Base-by-base conservation (phyloP, 2,329 filamentous ascomycete species). In the Lecanoromycetidae sp. region DNA sequence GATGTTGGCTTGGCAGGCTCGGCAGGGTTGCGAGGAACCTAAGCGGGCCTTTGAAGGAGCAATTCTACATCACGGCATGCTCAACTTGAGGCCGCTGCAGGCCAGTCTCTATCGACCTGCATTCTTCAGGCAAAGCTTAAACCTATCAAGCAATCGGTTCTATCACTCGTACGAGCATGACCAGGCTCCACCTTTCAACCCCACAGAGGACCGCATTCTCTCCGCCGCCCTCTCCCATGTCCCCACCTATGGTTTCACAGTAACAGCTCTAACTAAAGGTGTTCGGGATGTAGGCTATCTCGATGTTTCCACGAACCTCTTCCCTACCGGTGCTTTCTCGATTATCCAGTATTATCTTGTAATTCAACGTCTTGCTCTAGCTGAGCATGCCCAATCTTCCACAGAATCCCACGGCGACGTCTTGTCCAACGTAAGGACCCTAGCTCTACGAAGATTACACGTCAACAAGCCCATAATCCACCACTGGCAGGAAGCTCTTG, bases 401-500 rank as follows among this genome's bases (percentile, higher is more conserved):
- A 30, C 30, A 36, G 48, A 34, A 41, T 40, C 19, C 15, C 26
- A 8, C 29, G 57, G 22, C 39, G 45, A 41, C 4, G 65, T 83
- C 2, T 74, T 77, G 10, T 69, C 70, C 3, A 87, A 80, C 59
- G 79, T 93, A 5, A 79, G 82, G 58, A 66, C 68, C 1, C 64
- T 96, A 58, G 75, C 85, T 1, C 80, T 91, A 76, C 80, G 83
- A 63, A 71, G 91, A 37, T 65, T 98, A 57, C 70, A 78, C 58
- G 84, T 76, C 39, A 96, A 96, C 62, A 67, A 65, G 79, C 19
- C 48, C 7, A 69, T 95, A 26, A 76, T 90, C 44, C 73, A 77
- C 50, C 76, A 81, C 42, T 94, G 86, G 87, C 85, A 94, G 67
- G 87, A 93, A 83, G 91, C 90, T 36, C 73, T 96, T 2, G 87